Percentiles rank a stretch among this genome's conserved stretches.
Evolutionary conservation across 2,329 filamentous ascomycete genomes (phyloP).

Genomic region (Epichloe sylvatica): DNA sequence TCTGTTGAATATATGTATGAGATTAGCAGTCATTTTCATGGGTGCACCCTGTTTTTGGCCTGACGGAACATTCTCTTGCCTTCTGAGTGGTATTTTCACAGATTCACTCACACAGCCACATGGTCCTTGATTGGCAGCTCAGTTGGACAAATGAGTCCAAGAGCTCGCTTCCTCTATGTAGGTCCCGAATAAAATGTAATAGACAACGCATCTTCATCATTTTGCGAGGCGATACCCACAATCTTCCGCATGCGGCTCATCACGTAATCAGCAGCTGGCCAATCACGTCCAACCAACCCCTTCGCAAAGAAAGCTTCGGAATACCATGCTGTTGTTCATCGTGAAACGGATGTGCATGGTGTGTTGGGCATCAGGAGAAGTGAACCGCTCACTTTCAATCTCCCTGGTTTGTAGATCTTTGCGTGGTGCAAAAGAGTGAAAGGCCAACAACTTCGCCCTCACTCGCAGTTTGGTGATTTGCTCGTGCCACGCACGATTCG

Average conservation of each 20-base stretch:
- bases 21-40: too few species aligned
- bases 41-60: too few species aligned
- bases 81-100: too few species aligned
- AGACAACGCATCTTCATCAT: too few species aligned
- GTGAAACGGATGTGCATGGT: not conserved
- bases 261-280: constrained; percentile 6
- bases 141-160: too few species aligned
- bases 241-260: constrained; percentile 1
- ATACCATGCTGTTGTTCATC: constrained; percentile 1
- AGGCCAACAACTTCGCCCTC: not conserved
- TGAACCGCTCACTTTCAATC: constrained; percentile 1
- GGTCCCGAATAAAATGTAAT: too few species aligned
- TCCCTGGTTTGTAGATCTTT: not conserved
- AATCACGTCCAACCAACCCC: constrained; percentile 3
- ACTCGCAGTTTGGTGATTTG: not conserved
- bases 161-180: too few species aligned
- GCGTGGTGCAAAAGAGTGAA: not conserved
- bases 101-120: too few species aligned
- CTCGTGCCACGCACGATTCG: not conserved
- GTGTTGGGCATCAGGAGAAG: not conserved
- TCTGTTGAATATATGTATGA: too few species aligned
- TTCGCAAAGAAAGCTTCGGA: not conserved
- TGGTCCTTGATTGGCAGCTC: too few species aligned
- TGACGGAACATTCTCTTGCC: too few species aligned
- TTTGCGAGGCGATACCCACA: not conserved